phyloP scores from a whole-genome alignment of 139 green algal species.

The Diplosphaera chodatii region DNA sequence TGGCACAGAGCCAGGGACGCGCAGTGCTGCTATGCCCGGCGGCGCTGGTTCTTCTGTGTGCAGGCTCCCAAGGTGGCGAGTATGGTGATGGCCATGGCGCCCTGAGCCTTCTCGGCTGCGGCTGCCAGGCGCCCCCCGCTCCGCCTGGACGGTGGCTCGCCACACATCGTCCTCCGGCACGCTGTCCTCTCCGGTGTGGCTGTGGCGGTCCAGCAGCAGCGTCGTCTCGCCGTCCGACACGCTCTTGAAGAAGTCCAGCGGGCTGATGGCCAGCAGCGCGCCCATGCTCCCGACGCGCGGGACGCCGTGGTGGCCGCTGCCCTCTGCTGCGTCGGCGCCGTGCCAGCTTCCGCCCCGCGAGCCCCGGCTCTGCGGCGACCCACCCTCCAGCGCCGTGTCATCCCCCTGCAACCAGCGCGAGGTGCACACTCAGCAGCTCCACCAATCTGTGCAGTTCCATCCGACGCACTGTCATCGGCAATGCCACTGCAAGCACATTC shows the following conservation, averaged over 20 bases:
- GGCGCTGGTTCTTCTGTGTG: no score
- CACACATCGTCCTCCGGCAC: neutral
- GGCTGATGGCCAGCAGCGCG: neutral
- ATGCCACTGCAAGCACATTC: no score
- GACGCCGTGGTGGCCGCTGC: neutral
- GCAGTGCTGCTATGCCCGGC: no score
- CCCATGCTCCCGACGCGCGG: neutral
- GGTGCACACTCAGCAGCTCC: no score
- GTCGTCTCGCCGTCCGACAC: constrained; percentile 12
- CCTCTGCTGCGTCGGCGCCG: no score
- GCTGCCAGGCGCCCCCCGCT: neutral
- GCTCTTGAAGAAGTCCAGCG: constrained; percentile 23
- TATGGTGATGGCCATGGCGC: no score
- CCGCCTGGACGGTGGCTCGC: neutral
- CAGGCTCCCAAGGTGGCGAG: no score
- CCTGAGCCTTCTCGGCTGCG: neutral
- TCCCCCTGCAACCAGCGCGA: neutral
- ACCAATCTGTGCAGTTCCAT: no score
- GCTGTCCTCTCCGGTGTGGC: neutral
- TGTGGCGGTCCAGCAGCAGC: neutral
- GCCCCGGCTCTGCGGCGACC: neutral
- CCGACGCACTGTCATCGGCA: no score
- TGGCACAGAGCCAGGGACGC: no score
- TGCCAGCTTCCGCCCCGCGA: no score
- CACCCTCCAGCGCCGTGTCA: neutral